Evolutionary conservation across 2,329 filamentous ascomycete species (phyloP).

Genomic region (Alternaria conjuncta): DNA sequence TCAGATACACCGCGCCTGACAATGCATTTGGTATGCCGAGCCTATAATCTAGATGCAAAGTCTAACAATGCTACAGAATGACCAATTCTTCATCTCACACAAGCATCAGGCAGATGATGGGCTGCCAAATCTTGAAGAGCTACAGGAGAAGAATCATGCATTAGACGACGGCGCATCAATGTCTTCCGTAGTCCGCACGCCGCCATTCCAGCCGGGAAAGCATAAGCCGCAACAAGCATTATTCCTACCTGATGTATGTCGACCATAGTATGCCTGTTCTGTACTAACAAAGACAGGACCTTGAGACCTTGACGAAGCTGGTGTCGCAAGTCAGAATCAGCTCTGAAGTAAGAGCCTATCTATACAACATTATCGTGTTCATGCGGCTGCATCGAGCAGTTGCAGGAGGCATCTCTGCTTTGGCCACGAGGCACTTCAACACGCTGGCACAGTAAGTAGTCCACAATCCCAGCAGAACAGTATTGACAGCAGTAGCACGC

Average conservation of each 20-base stretch:
- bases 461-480: background rate
- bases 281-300: slow-evolving; percentile 44
- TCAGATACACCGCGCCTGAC: slow-evolving; percentile 47
- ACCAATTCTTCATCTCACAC: slow-evolving; percentile 87
- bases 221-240: slow-evolving; percentile 31
- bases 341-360: slow-evolving; percentile 81
- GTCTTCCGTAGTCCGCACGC: slow-evolving; percentile 48
- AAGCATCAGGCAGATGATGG: slow-evolving; percentile 77
- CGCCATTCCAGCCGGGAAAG: slow-evolving; percentile 24
- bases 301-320: slow-evolving; percentile 66
- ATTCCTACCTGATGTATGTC: slow-evolving; percentile 55
- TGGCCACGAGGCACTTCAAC: slow-evolving; percentile 78
- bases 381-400: slow-evolving; percentile 88
- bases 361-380: slow-evolving; percentile 87
- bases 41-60: slow-evolving; percentile 24
- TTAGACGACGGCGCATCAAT: slow-evolving; percentile 41
- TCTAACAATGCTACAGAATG: slow-evolving; percentile 70
- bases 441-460: slow-evolving; percentile 63
- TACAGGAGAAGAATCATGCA: slow-evolving; percentile 24
- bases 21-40: slow-evolving; percentile 49
- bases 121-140: slow-evolving; percentile 75
- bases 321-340: slow-evolving; percentile 68
- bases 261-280: too few species aligned
- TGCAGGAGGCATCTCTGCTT: slow-evolving; percentile 75
- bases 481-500: slow-evolving; percentile 57